Base-by-base conservation (phyloP, 441 rosid species). In the Gossypium lobatum region DNA sequence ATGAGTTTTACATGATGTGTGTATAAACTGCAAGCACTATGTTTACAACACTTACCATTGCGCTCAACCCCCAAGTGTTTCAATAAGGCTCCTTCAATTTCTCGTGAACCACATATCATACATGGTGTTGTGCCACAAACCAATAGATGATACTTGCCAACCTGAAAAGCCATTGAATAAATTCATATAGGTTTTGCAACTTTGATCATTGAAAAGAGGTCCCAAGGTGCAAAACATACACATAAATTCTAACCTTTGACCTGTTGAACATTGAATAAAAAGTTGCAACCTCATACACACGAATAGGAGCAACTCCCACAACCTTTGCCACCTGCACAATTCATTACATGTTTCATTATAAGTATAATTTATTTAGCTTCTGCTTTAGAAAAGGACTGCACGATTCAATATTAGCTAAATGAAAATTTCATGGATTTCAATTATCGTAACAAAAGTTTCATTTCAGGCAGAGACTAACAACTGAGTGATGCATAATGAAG, bases 51-150 rank as follows among this genome's bases (percentile, higher is more conserved):
- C 81, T 80, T 78, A 91, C 98, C 99, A 77, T 89, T 91, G 83
- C 97, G 99, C 84, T 96, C 88, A 71, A 93, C 98, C 74, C 97
- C 96, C 87, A 96, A 87, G 81, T 93, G 99, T 77, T 91, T 89
- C 77, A 93, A 79, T 67, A 96, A 81, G 74, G 93, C 88, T 63
- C 85, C 90, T 83, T 96, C 99, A 50, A 93, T 92, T 21, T 88
- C 98, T 60, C 97, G 84, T 71, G 98, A 93, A 65, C 99, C 97
- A 72, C 93, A 89, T 65, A 96, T 83, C 99, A 93, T 96, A 79
- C 97, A 96, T 78, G 99, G 99, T 75, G 99, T 92, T 52, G 99
- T 96, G 76, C 99, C 97, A 81, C 99, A 96, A 81, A 96, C 98
- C 85, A 96, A 79, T 10, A 96, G 83, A 80, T 96, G 99, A 84